Evolutionary conservation across 495 filamentous ascomycete species (phyloP), one percentile per base, ranked within the genome.

Genomic region (Xylaria nigripes): DNA sequence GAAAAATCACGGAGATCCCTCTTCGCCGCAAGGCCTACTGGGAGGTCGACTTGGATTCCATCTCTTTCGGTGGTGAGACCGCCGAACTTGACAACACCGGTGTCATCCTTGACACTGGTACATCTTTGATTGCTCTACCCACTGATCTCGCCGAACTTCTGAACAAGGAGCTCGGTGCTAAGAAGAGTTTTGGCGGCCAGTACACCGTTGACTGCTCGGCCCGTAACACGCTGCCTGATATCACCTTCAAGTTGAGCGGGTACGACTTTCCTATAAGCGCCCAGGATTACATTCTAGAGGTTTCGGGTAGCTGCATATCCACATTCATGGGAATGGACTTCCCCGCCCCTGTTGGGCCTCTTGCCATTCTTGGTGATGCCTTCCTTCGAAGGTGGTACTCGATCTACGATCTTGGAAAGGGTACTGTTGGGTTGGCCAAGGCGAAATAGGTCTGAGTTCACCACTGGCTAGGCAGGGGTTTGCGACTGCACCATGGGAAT

Each of bases 321-420:
- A 84, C 87, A 57, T 95, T 99, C 77, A 92, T 95, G 83, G 92
- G 92, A 61, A 95, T 96, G 86, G 93, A 97, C 71, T 87, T 96
- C 81, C 89, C 88, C 21, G 86, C 85, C 63, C 90, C 90, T 6
- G 84, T 86, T 55, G 93, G 94, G 15, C 94, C 94, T 52, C 79
- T 99, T 48, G 94, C 89, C 42, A 97, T 99, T 56, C 82, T 99
- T 29, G 94, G 94, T 62, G 94, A 99, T 71, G 86, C 94, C 44
- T 99, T 99, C 87, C 81, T 99, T 67, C 82, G 94, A 70, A 89
- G 77, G 72, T 99, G 87, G 83, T 99, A 97, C 81, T 95, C 89
- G 54, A 86, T 97, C 64, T 99, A 97, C 65, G 87, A 99, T 71
- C 75, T 95, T 36, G 89, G 86, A 53, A 85, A 86, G 74, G 78